Evolutionary conservation across 192 early-diverging fungal species (phyloP), one percentile per base, ranked within the genome.

Genomic region (Phlyctochytrium bullatum): DNA sequence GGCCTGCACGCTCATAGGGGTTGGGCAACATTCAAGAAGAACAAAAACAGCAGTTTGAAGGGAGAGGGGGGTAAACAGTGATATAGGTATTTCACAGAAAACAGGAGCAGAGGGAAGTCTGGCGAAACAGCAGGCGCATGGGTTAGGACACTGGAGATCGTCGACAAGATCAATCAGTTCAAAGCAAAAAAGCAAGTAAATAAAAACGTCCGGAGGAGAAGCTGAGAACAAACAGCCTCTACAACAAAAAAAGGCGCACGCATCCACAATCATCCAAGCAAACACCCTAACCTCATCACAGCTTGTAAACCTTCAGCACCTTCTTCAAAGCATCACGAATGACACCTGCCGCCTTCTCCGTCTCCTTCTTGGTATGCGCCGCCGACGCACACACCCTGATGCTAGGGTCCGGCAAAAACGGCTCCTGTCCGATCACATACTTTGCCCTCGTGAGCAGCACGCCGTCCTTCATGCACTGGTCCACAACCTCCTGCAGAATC

Each of bases 401-500:
- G 72, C 88, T 92, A 6, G 96, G 89, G 66, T 81, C 79, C 3
- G 92, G 90, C 36, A 84, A 69, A 35, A 78, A 64, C 30, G 64
- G 31, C 80, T 98, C 96, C 67, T 98, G 96, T 34, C 77, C 82
- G 31, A 83, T 73, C 1, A 93, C 88, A 72, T 95, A 95, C 78
- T 91, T 95, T 17, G 95, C 93, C 27, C 92, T 80, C 0, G 89
- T 92, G 3, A 98, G 76, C 67, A 98, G 65, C 16, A 98, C 78
- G 20, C 93, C 92, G 40, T 96, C 88, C 64, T 88, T 85, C n/a
- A 82, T 79, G 17, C 85, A 81, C 67, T 78, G 70, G 36, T 94
- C 92, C 28, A 93, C 89, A 62, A 95, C 73, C 54, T 91, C 89
- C 71, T 92, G 92, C 32, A 95, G 81, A 23, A 92, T 53, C 59